phyloP scores from a whole-genome alignment of 306 rosid species.

The Castanea mollissima region DNA sequence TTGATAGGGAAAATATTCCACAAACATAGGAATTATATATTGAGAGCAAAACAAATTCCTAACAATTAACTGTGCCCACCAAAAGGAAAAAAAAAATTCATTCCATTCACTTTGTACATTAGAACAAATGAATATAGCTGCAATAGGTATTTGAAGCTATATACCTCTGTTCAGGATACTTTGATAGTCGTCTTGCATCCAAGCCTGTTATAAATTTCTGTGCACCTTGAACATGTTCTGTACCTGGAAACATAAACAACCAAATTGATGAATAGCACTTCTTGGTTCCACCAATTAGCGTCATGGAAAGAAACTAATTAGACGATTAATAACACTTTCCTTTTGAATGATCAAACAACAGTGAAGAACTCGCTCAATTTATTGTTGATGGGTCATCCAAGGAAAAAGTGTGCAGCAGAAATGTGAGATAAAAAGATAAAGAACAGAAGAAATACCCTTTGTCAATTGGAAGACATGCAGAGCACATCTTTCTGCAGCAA shows the following conservation, averaged over 20 bases:
- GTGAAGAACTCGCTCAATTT: not conserved
- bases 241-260: slow-evolving; percentile 49
- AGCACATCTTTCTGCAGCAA: slow-evolving; percentile 93
- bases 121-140: not conserved
- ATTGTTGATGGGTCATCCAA: too few relatives aligned
- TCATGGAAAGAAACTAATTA: not conserved
- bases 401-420: not conserved
- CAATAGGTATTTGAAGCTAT: slow-evolving; percentile 1
- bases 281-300: not conserved
- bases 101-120: not conserved
- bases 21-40: too few relatives aligned
- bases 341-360: not conserved
- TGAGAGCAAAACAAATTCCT: not conserved
- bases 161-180: slow-evolving; percentile 79
- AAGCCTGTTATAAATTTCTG: slow-evolving; percentile 92
- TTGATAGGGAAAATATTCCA: too few relatives aligned
- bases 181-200: slow-evolving; percentile 90
- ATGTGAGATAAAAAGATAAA: slow-evolving; percentile 3
- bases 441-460: slow-evolving; percentile 53
- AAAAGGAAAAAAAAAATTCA: not conserved
- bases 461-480: slow-evolving; percentile 77
- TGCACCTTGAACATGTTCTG: slow-evolving; percentile 80
- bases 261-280: slow-evolving; percentile 5
- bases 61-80: not conserved
- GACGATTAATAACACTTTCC: not conserved